A percentile compares a stretch with the other conserved stretches of the same genome.
Evolutionary conservation across 257 asterid species (phyloP).

Genomic region (Nicotiana noctiflora): DNA sequence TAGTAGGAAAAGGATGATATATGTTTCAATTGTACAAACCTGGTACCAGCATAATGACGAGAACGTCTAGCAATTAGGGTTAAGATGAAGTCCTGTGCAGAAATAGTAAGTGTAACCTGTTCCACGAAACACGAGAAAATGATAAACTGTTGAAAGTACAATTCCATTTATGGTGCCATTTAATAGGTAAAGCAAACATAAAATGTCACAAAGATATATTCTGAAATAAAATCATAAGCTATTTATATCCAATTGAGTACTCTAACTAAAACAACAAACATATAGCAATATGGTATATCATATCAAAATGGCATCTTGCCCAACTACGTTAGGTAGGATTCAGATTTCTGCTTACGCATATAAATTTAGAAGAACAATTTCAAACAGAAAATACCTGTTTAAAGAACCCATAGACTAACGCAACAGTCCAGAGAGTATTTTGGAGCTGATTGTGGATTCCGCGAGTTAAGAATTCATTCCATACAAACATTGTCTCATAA

Average conservation of each 20-base stretch:
- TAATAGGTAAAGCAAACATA: conserved; percentile 1
- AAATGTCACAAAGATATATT: not conserved
- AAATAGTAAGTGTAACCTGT: conserved; percentile 62
- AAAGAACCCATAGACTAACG: conserved; percentile 86
- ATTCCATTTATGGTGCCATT: not conserved
- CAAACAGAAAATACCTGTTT: conserved; percentile 53
- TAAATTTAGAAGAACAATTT: not conserved
- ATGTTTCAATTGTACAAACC: conserved; percentile 31
- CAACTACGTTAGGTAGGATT: not conserved
- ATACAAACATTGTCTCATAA: conserved; percentile 85
- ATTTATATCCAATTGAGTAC: not conserved
- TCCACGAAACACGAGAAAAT: not conserved
- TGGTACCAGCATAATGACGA: conserved; percentile 98
- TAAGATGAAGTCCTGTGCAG: conserved; percentile 52
- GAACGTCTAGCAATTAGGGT: conserved; percentile 91
- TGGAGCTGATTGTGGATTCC: conserved; percentile 73
- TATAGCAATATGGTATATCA: not conserved
- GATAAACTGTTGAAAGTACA: not conserved
- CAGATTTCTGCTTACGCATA: not conserved
- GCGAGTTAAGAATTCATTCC: conserved; percentile 93
- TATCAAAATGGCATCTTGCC: not conserved
- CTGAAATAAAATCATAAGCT: not conserved
- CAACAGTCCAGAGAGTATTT: conserved; percentile 82
- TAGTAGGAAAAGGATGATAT: not conserved
- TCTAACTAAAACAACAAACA: not conserved